Conservation (phyloP, 2,329 filamentous ascomycete genomes). For the Apiospora rasikravindrae region DNA sequence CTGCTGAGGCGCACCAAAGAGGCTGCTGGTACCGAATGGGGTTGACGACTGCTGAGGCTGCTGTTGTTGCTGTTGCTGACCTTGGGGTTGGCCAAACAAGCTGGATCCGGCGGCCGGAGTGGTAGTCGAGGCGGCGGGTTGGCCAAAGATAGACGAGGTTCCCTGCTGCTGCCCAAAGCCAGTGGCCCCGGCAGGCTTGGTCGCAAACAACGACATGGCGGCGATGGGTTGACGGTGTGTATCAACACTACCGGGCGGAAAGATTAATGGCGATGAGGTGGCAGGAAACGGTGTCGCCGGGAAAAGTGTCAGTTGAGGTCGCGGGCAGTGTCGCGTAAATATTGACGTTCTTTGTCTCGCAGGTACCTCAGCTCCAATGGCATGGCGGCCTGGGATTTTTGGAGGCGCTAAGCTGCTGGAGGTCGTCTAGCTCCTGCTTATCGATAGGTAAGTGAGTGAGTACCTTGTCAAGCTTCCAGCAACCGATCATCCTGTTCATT, state of each 20-base stretch:
- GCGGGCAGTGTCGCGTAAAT: constrained; percentile 2
- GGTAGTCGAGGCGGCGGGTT: constrained; percentile 30
- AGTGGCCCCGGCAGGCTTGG: constrained; percentile 22
- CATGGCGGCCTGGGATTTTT: constrained; percentile 10
- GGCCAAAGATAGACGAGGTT: constrained; percentile 34
- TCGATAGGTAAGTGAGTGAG: constrained; percentile 42
- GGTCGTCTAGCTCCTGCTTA: constrained; percentile 27
- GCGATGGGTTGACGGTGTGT: constrained; percentile 38
- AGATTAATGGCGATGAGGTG: not conserved
- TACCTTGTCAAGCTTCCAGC: not conserved
- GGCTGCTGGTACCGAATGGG: constrained; percentile 27
- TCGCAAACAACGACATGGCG: constrained; percentile 40
- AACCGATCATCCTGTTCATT: not conserved
- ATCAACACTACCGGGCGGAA: not conserved
- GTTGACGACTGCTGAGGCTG: constrained; percentile 37
- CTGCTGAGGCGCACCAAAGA: constrained; percentile 50
- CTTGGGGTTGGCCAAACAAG: constrained; percentile 31
- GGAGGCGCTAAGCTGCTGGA: constrained; percentile 7
- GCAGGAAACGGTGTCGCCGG: not conserved
- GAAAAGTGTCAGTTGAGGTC: not conserved
- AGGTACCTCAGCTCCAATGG: constrained; percentile 6
- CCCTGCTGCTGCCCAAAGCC: constrained; percentile 38
- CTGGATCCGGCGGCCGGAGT: constrained; percentile 22
- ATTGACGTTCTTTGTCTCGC: constrained; percentile 9
- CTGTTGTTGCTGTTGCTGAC: constrained; percentile 47